Base-by-base conservation (phyloP, 2,329 filamentous ascomycete species). In the Neospermospora avenae region DNA sequence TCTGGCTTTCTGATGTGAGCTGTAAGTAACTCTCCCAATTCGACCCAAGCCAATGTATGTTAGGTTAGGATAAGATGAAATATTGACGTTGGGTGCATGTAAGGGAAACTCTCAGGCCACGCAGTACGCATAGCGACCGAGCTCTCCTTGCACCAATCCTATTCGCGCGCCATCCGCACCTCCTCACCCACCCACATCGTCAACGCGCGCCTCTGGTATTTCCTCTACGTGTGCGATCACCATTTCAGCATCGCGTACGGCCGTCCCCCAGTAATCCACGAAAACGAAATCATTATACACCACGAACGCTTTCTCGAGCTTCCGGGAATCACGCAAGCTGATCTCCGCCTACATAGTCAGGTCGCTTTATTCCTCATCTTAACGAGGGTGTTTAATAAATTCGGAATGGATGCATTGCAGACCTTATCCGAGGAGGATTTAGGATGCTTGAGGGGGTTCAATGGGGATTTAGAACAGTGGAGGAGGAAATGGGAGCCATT, bases 181-280 rank as follows among this genome's bases (percentile, higher is more conserved):
- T 75, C 77, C n/a, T n/a, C n/a, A n/a, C n/a, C 35, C 72, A 65
- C 7, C 77, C 81, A 63, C 76, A 82, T 57, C 78, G 81, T 65
- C 80, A 85, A 60, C 77, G 80, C 25, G 79, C 84, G 84, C 44
- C 73, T 88, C 6, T 87, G 84, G 83, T 87, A 86, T 69, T 69
- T 85, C 35, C 72, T 86, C 0, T 88, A 87, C 66, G 83, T 86
- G 1, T 87, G 84, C 67, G 85, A 88, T 66, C 84, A 86, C 62
- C 85, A 88, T 69, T 82, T 87, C 28, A 85, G 82, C 55, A 86
- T 88, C 54, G 79, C 85, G 0, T 87, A 87, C 55, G 81, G 81
- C n/a, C 75, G 84, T 16, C 83, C 84, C 3, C 82, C 84, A 0
- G 80, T 86, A 10, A 84, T 85, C 20, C 78, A 80, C 53, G 84